These are phyloP conservation scores for Tagetes erecta DNA, from an alignment of 129 eudicot genomes.

Conservation along the genomic window DNA sequence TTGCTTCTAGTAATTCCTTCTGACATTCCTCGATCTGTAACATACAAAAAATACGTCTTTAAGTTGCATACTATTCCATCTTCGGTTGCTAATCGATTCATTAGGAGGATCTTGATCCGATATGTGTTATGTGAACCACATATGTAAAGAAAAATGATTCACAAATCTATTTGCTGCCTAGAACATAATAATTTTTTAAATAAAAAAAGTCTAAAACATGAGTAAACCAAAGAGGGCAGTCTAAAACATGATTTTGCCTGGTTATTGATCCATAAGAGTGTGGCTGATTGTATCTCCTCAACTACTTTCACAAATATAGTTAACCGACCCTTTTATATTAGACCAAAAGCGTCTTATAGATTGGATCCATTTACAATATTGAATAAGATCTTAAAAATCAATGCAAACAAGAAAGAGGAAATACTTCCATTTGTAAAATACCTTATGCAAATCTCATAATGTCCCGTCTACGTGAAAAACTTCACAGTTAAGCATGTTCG, in stretches of 20 bases:
- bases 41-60: conserved; percentile 7
- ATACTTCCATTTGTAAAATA: background rate
- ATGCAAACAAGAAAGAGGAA: background rate
- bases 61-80: conserved; percentile 11
- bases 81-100: background rate
- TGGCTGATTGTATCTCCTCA: too few relatives aligned
- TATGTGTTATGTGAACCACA: background rate
- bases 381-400: background rate
- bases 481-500: background rate
- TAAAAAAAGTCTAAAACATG: too few relatives aligned
- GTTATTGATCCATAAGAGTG: too few relatives aligned
- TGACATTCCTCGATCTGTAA: conserved; percentile 92
- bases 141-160: background rate
- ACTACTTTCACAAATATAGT: too few relatives aligned
- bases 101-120: background rate
- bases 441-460: background rate
- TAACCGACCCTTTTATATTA: background rate
- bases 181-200: too few relatives aligned
- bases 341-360: background rate
- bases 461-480: background rate
- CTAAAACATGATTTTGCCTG: too few relatives aligned
- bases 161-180: too few relatives aligned
- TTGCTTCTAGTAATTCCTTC: conserved; percentile 78
- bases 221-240: too few relatives aligned
- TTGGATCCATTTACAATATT: background rate